These are phyloP conservation scores for Pythium periplocum DNA, from an alignment of 352 stramenopile genomes.

Conservation along the genomic window DNA sequence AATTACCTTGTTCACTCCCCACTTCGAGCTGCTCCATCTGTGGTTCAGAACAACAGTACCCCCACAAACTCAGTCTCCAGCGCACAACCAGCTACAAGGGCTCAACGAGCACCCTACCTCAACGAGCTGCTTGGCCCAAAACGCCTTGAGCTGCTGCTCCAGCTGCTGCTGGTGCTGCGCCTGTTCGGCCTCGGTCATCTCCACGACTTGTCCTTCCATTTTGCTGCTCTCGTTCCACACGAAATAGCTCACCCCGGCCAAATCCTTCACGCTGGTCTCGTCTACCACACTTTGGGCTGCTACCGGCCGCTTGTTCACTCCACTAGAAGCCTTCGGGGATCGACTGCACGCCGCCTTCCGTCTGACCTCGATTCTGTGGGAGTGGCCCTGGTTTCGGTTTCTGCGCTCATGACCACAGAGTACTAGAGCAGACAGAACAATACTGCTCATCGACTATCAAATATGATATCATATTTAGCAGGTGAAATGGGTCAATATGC, in stretches of 20 bases:
- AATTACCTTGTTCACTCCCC: constrained; percentile 88
- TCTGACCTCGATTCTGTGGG: neutral
- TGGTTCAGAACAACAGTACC: constrained; percentile 1
- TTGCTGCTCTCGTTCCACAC: neutral
- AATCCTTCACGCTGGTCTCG: too few species aligned
- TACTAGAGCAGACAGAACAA: constrained; percentile 15
- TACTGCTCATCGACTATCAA: neutral
- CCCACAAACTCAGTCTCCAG: neutral
- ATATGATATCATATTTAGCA: neutral
- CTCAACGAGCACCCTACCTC: constrained; percentile 28
- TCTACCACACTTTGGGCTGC: too few species aligned
- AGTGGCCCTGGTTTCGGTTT: constrained; percentile 10
- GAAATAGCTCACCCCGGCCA: too few species aligned
- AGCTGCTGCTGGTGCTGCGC: constrained; percentile 83
- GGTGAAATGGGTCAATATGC: too few species aligned
- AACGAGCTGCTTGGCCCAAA: constrained; percentile 91
- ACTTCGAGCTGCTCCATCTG: constrained; percentile 91
- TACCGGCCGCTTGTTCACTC: too few species aligned
- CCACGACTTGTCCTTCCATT: constrained; percentile 85
- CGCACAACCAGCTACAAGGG: too few species aligned
- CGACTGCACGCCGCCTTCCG: too few species aligned
- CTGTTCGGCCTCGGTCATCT: constrained; percentile 82
- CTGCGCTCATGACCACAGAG: neutral
- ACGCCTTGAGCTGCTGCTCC: constrained; percentile 88
- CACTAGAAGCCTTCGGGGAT: too few species aligned